Evolutionary conservation across 2,329 filamentous ascomycete species (phyloP), one percentile per base, ranked within the genome.

Genomic region (Calonectria honghensis): DNA sequence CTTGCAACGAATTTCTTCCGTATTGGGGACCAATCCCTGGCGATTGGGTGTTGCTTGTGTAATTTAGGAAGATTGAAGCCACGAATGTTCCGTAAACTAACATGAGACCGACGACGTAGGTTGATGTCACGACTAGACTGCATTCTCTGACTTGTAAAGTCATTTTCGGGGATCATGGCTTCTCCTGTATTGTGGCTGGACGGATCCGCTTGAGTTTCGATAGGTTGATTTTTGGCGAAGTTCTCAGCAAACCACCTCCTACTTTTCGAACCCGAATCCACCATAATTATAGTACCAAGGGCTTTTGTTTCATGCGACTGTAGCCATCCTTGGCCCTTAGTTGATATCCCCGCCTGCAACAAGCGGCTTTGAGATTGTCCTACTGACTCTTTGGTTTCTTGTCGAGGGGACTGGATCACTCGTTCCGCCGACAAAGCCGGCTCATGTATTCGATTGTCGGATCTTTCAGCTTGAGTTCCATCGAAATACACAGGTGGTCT

Each of bases 1-100:
- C 88, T 84, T 4, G 94, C 94, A 31, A 92, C 90, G 74, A 94
- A 91, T 73, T 93, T 87, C 83, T 96, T 96, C 77, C 93, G 91
- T 27, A 85, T 82, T 10, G 89, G 87, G 16, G 90, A 91, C 94
- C 91, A 96, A 79, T 96, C 93, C 81, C 94, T 89, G 37, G 94
- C 93, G 79, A 95, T 92, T 0, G 93, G 91, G 73, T 93, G 90
- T 32, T 90, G 88, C 75, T 89, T 90, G 78, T 93, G 90, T 9
- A 89, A 89, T 75, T 86, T 88, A 57, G 87, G 84, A 68, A 92
- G 82, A 75, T 86, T 91, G 82, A 92, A 91, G 2, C 84, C 86
- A 75, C 89, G 85, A 11, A 85, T 83, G 57, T 88, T 89, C 57
- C 83, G 84, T 14, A 92, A 83, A 76, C 90, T 92, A 77, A 91